Conservation (phyloP, 2,329 filamentous ascomycete genomes). For the Periglandula ipomoeae region DNA sequence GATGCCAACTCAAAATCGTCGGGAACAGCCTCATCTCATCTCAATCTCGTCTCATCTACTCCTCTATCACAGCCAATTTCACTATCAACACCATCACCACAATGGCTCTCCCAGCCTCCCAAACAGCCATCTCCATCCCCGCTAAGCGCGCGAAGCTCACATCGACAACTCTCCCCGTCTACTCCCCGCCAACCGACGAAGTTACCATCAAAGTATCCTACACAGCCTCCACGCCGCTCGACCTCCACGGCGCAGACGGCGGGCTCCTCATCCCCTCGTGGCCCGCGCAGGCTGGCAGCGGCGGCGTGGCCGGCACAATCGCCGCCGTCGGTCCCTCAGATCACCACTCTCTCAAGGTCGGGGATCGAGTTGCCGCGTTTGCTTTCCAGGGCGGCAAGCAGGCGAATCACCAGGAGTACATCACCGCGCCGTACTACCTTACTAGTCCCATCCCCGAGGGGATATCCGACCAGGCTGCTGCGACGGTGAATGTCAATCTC, state of each 20-base stretch:
- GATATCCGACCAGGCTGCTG: constrained; percentile 35
- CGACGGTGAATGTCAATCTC: constrained; percentile 51
- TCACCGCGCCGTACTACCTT: constrained; percentile 41
- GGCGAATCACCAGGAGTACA: constrained; percentile 46
- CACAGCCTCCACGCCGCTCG: constrained; percentile 50
- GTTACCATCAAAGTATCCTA: too few species aligned
- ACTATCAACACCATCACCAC: too few species aligned
- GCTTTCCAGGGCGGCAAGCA: constrained; percentile 35
- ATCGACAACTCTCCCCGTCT: too few species aligned
- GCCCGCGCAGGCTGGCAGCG: constrained; percentile 41
- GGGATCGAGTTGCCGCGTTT: constrained; percentile 49
- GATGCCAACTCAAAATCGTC: too few species aligned
- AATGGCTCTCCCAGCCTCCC: too few species aligned
- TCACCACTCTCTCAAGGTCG: constrained; percentile 33
- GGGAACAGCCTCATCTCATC: too few species aligned
- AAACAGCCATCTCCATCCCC: too few species aligned
- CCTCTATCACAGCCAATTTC: too few species aligned
- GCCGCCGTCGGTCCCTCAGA: constrained; percentile 35
- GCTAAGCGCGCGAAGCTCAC: too few species aligned
- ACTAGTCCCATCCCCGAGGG: constrained; percentile 34
- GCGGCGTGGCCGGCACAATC: constrained; percentile 43
- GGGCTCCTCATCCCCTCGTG: constrained; percentile 40
- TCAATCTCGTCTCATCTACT: too few species aligned
- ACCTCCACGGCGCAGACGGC: constrained; percentile 53
- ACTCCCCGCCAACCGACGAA: too few species aligned